Conservation (phyloP, 345 rosid species). For the Zanthoxylum bungeanum region DNA sequence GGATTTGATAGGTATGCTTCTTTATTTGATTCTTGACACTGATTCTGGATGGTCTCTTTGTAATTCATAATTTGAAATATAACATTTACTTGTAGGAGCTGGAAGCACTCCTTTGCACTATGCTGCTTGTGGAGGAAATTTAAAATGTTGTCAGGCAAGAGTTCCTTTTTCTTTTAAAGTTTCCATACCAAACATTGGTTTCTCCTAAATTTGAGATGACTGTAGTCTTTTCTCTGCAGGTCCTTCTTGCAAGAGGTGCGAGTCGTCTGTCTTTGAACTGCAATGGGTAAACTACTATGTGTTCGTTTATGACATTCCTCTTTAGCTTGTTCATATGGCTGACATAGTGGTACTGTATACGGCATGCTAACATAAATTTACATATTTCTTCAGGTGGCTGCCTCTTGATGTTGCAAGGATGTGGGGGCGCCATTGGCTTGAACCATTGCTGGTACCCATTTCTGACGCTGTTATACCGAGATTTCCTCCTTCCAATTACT, state of each 20-base stretch:
- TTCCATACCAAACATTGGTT: background rate
- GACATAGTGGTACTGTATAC: background rate
- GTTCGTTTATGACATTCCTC: constrained; percentile 5
- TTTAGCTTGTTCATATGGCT: background rate
- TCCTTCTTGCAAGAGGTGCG: constrained; percentile 86
- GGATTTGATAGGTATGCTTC: constrained; percentile 86
- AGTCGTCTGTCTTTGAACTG: constrained; percentile 76
- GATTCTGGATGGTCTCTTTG: constrained; percentile 3
- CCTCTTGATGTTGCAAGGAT: constrained; percentile 96
- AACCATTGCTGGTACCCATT: constrained; percentile 69
- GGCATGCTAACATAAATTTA: background rate
- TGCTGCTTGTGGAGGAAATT: constrained; percentile 97
- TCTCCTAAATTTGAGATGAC: constrained; percentile 9
- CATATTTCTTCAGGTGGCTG: constrained; percentile 65
- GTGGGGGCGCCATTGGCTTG: constrained; percentile 99
- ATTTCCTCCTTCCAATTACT: constrained; percentile 76
- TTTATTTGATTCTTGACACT: background rate
- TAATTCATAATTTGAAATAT: constrained; percentile 10
- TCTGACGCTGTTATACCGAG: constrained; percentile 63
- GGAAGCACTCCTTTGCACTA: constrained; percentile 98
- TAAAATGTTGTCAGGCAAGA: constrained; percentile 94
- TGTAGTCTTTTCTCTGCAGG: constrained; percentile 38
- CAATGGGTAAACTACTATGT: constrained; percentile 62
- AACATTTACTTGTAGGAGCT: constrained; percentile 54
- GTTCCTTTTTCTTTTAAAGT: background rate